Evolutionary conservation across 2,329 filamentous ascomycete genomes (phyloP).

Genomic region (Hypomyces perniciosus): DNA sequence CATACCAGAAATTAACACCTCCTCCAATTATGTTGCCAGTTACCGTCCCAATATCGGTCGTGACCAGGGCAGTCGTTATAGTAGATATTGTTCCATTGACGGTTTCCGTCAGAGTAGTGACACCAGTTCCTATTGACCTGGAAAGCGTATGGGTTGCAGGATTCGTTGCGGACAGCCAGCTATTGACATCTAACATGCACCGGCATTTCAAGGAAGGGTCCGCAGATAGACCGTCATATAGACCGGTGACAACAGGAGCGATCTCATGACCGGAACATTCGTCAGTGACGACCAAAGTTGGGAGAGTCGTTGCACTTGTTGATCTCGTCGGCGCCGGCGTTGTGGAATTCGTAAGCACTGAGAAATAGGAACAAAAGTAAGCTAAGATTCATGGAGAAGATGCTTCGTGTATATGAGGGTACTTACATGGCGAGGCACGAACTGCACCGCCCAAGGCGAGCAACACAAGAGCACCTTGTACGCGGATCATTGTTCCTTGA

Average conservation of each 20-base stretch:
- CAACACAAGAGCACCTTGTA: conserved; percentile 6
- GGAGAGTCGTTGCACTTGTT: neutral
- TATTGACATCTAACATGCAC: conserved; percentile 2
- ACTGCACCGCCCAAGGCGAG: conserved; percentile 1
- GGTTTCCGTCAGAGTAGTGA: conserved; percentile 1
- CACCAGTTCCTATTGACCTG: conserved; percentile 4
- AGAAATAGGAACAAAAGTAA: neutral
- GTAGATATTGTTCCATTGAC: neutral
- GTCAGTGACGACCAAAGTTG: neutral
- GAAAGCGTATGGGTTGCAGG: conserved; percentile 1
- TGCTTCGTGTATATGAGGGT: neutral
- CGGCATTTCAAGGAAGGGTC: conserved; percentile 7
- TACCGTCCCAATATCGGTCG: neutral
- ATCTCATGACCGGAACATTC: neutral
- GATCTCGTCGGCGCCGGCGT: neutral
- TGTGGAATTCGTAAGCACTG: conserved; percentile 1
- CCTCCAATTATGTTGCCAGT: conserved; percentile 6
- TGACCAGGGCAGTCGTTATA: conserved; percentile 1
- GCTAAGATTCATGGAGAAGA: neutral
- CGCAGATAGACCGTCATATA: conserved; percentile 7
- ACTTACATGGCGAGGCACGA: conserved; percentile 5
- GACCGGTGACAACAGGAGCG: neutral
- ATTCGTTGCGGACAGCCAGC: conserved; percentile 4
- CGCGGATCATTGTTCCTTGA: conserved; percentile 2
- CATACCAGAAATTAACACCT: conserved; percentile 3